These are phyloP conservation scores for Arctium lappa DNA, from an alignment of 129 eudicot species.

Conservation along the genomic window DNA sequence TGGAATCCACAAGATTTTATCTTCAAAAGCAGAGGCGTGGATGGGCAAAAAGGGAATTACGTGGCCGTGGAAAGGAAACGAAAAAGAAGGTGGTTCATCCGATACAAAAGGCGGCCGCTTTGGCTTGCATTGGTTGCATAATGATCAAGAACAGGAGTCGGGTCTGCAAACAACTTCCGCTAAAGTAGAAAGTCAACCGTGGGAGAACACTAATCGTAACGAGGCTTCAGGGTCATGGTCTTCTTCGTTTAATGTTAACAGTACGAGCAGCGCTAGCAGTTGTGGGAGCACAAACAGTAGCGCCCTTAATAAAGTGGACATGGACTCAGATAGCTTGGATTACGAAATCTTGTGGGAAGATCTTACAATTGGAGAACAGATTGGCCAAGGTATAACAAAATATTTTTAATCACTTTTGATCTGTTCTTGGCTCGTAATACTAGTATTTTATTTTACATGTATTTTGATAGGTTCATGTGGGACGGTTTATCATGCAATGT, in stretches of 20 bases:
- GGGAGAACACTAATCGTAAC: constrained; percentile 49
- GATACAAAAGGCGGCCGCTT: constrained; percentile 58
- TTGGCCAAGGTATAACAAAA: constrained; percentile 77
- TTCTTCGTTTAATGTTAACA: constrained; percentile 62
- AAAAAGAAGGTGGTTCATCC: constrained; percentile 42
- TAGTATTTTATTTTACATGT: background rate
- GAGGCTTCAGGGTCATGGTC: constrained; percentile 89
- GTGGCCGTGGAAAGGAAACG: constrained; percentile 97
- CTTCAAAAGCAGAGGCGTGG: constrained; percentile 97
- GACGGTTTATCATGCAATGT: constrained; percentile 92
- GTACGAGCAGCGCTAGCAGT: constrained; percentile 88
- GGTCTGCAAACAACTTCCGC: constrained; percentile 33
- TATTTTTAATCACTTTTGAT: background rate
- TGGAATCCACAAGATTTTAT: constrained; percentile 57
- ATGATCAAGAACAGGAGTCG: constrained; percentile 63
- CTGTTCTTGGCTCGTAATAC: background rate
- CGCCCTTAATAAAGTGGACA: constrained; percentile 67
- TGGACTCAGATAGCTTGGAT: constrained; percentile 72
- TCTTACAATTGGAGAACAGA: constrained; percentile 83
- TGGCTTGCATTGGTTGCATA: constrained; percentile 65
- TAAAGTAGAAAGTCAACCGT: constrained; percentile 47
- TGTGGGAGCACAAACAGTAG: constrained; percentile 79
- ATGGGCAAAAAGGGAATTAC: constrained; percentile 71
- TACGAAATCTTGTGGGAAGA: constrained; percentile 97
- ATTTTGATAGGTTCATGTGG: constrained; percentile 86